Conservation (phyloP, 768 basidiomycete species). For the Trametes elegans region DNA sequence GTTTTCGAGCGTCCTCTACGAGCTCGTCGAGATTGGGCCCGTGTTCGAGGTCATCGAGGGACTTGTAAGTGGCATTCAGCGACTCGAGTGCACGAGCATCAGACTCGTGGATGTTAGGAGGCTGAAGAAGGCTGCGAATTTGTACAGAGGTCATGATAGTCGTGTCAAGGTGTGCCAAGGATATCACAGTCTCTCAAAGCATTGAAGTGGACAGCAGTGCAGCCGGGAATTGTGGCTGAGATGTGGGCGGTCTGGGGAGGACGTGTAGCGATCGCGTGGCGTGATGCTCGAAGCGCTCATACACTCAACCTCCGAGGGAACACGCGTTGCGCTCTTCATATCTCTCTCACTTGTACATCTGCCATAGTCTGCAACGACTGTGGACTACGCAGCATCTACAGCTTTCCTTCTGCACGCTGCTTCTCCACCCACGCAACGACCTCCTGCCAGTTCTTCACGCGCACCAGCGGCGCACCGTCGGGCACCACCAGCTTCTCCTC, state of each 20-base stretch:
- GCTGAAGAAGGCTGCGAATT: constrained; percentile 48
- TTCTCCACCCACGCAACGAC: constrained; percentile 48
- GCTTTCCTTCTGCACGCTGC: constrained; percentile 11
- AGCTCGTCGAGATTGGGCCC: constrained; percentile 48
- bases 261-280: too few relatives aligned
- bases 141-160: constrained; percentile 39
- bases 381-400: background rate
- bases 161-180: too few relatives aligned
- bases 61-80: constrained; percentile 47
- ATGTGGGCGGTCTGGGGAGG: too few relatives aligned
- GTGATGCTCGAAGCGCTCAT: too few relatives aligned
- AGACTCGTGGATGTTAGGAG: constrained; percentile 39
- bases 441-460: constrained; percentile 65
- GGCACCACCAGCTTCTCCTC: constrained; percentile 50
- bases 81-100: constrained; percentile 35
- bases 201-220: too few relatives aligned
- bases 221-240: too few relatives aligned
- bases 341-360: background rate
- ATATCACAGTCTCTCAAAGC: too few relatives aligned
- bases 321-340: background rate
- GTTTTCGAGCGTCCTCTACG: constrained; percentile 41
- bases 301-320: too few relatives aligned
- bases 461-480: constrained; percentile 43
- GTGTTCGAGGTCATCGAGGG: constrained; percentile 33
- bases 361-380: background rate